Conservation (phyloP, 495 filamentous ascomycete genomes). For the Daldinia decipiens region DNA sequence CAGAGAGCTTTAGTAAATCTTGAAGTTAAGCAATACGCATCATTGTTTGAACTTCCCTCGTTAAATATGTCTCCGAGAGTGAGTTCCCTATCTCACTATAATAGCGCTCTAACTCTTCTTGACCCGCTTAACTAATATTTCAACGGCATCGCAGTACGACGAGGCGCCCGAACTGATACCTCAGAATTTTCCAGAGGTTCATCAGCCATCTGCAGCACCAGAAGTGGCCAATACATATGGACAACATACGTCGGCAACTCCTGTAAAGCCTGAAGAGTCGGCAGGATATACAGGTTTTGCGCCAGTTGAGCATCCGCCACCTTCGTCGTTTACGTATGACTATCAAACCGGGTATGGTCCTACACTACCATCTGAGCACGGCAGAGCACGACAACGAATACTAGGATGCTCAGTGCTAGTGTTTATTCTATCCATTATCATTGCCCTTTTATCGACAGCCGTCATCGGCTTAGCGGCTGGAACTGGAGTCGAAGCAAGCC, state of each 20-base stretch:
- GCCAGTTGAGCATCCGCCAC: slow-evolving; percentile 1
- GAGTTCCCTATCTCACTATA: slow-evolving; percentile 19
- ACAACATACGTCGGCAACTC: slow-evolving; percentile 17
- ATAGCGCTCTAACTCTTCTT: neutral
- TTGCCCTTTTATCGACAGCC: slow-evolving; percentile 53
- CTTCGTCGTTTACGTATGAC: slow-evolving; percentile 32
- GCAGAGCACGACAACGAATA: slow-evolving; percentile 32
- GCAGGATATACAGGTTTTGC: slow-evolving; percentile 22
- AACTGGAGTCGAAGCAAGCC: slow-evolving; percentile 54
- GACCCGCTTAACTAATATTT: slow-evolving; percentile 1
- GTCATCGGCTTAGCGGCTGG: slow-evolving; percentile 58
- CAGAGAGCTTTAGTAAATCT: neutral
- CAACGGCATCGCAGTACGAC: slow-evolving; percentile 46
- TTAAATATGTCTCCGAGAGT: slow-evolving; percentile 40
- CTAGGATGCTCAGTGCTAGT: slow-evolving; percentile 53
- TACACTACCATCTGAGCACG: slow-evolving; percentile 28
- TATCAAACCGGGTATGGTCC: slow-evolving; percentile 17
- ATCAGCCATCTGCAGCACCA: slow-evolving; percentile 40
- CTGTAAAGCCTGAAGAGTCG: slow-evolving; percentile 32
- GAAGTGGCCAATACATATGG: slow-evolving; percentile 27
- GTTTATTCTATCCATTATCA: slow-evolving; percentile 54
- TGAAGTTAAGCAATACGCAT: slow-evolving; percentile 10
- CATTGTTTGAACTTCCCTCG: neutral
- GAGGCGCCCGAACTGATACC: slow-evolving; percentile 54
- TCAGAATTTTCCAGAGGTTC: slow-evolving; percentile 54